Base-by-base conservation (phyloP, 2,329 filamentous ascomycete species). In the Metarhizium album region DNA sequence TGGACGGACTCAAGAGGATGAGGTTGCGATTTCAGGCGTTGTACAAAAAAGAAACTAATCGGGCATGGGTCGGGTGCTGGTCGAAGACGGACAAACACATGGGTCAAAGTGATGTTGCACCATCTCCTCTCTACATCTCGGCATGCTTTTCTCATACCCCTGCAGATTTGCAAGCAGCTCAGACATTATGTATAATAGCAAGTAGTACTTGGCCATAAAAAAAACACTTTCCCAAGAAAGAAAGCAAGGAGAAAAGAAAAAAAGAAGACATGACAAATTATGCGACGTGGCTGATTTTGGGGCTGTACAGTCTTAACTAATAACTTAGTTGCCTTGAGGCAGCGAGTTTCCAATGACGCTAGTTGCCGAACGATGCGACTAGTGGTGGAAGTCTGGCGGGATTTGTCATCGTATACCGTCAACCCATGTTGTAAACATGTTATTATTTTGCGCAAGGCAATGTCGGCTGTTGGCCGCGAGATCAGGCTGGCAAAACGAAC, bases 61-160 rank as follows among this genome's bases (percentile, higher is more conserved):
- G 57, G 62, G 70, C 69, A 73, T 74, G 71, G 72, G 64, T 70
- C 70, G 59, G 74, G 73, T 75, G 71, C 76, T 74, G 65, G 27
- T 60, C 47, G 42, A 46, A 45, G 24, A 40, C 37, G 23, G 5
- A 31, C 40, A 46, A 53, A 58, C 50, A 60, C 59, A 59, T 57
- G 60, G 59, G 56, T 59, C 56, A 60, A n/a, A 58, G 60, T 59
- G 55, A 59, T 59, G 58, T 60, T 57, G 54, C 56, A 62, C 13
- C 5, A 62, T 67, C 65, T 67, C 63, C 65, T 55, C 65, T 67
- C 62, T 60, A 60, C 54, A 43, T 48, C 18, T 46, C 48, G 52
- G 47, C 58, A 57, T 59, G 55, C 11, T 62, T 58, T 62, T 60
- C 16, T 49, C 60, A 60, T 58, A 57, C 58, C 53, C 33, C 58